Evolutionary conservation across 768 basidiomycete species (phyloP), one percentile per base, ranked within the genome.

Genomic region (Leccinum aurantiacum): DNA sequence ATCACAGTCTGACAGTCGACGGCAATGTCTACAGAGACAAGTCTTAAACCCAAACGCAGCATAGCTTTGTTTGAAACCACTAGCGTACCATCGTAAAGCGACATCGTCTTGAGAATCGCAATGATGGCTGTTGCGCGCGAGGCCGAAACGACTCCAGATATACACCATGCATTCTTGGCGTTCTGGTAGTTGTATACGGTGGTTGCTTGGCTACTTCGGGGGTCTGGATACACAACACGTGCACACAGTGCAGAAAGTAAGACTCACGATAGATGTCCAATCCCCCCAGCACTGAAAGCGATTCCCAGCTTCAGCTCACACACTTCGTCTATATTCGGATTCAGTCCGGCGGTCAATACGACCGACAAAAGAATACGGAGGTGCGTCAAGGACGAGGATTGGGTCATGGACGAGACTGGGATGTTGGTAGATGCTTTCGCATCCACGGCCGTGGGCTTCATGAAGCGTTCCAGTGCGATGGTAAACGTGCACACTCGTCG

Each of bases 1-100:
- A 90, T 87, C 22, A 92, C 84, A 1, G 88, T 86, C 61, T 84
- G 88, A 15, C 88, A 88, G 29, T 79, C 80, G 54, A 88, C 85
- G 54, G 87, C 81, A 5, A 86, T 77, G 41, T 91, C 93, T 93
- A 62, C 0, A 6, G 25, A 59, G 41, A 29, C 22, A 9, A 10
- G 14, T 9, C 41, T 49, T 61, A 19, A 64, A 37, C 50, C 53
- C 9, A 38, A 54, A 51, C 15, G 7, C 22, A 7, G 7, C 25
- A 56, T 3, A 41, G 6, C 24, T 9, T 37, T 15, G 31, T 6
- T 44, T 44, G 41, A n/a, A 44, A 44, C 27, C 9, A 54, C 6
- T 7, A 19, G 51, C 58, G 33, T 57, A 86, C 94, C 88, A 74
- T 90, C 88, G 61, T 87, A 85, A 50, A 88, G 80, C n/a, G 88